Evolutionary conservation across 2,329 filamentous ascomycete genomes (phyloP).

Genomic region (Chaetomium strumarium): DNA sequence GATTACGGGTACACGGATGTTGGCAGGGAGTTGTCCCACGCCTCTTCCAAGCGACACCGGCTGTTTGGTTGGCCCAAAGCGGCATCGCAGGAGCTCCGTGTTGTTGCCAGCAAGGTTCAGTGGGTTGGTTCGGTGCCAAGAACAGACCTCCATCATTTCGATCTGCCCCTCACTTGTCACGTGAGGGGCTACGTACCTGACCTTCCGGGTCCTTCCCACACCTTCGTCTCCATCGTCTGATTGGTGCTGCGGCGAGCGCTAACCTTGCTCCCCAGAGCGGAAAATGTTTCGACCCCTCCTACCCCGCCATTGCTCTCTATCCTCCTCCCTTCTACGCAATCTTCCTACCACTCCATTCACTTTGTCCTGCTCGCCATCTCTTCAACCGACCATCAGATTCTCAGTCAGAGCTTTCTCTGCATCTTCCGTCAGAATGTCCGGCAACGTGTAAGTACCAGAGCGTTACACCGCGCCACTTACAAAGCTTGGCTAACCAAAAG

Average conservation of each 20-base stretch:
- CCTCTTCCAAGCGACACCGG: not conserved
- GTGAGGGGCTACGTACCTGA: conserved; percentile 17
- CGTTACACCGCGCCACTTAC: not conserved
- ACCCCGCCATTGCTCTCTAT: conserved; percentile 33
- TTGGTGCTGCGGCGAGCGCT: conserved; percentile 22
- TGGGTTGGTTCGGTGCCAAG: no score
- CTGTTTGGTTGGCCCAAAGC: not conserved
- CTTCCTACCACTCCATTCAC: conserved; percentile 29
- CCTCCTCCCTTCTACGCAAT: conserved; percentile 29
- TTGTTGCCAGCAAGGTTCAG: no score
- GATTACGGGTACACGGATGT: no score
- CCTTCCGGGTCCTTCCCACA: conserved; percentile 9
- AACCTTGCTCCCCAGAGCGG: conserved; percentile 23
- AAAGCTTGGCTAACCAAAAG: conserved; percentile 10
- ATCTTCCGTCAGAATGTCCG: conserved; percentile 59
- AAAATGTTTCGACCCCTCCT: conserved; percentile 37
- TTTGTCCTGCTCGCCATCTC: conserved; percentile 33
- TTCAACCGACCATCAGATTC: conserved; percentile 31
- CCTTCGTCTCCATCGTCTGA: conserved; percentile 10
- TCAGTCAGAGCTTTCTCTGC: conserved; percentile 32
- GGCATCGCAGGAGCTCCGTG: no score
- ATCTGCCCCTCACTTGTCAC: conserved; percentile 19
- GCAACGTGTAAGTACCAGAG: conserved; percentile 54
- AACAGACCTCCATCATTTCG: not conserved
- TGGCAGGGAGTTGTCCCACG: no score